Evolutionary conservation across 768 basidiomycete species (phyloP), one percentile per base, ranked within the genome.

Genomic region (Ramaria rubella): DNA sequence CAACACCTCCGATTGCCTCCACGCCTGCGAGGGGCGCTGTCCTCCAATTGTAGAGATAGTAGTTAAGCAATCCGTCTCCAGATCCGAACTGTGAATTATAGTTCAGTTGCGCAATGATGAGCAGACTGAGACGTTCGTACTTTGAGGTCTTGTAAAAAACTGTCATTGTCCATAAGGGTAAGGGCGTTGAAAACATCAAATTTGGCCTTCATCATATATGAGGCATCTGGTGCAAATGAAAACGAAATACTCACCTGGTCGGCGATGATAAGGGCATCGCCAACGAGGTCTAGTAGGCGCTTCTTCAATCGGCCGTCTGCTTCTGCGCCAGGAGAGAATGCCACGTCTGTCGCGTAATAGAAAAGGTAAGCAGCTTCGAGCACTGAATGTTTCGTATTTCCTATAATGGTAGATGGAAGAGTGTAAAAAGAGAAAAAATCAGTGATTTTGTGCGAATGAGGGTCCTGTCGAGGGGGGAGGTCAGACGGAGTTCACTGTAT

Each of bases 391-490:
- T 85, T 88, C n/a, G 76, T 59, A 62, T 82, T 83, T 52, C 82
- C 79, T 67, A 98, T 91, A 59, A 98, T 84, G 1, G 92, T 89
- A 4, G 95, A 98, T 0, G 96, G 95, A 23, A 99, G 82, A 14
- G 90, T 90, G 70, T 96, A 99, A 75, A 98, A 95, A 8, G 95
- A 94, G 72, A 97, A 87, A 66, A 94, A 89, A 72, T 99, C 96
- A 1, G 95, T 97, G 63, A 99, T 86, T 59, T 79, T 78, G 58
- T 87, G 82, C 2, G 87, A 87, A 57, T 80, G 71, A 1, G 90
- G 87, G 69, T 97, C 81, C 94, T 98, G 60, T 23, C 36, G 21
- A 48, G 14, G n/a, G n/a, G 23, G 31, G 29, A 57, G 29, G 45
- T 26, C 23, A n/a, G 51, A 33, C 52, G 52, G 40, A 43, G 6